These are phyloP conservation scores for Podospora pseudocomata DNA, from an alignment of 495 filamentous ascomycete species.

Conservation along the genomic window DNA sequence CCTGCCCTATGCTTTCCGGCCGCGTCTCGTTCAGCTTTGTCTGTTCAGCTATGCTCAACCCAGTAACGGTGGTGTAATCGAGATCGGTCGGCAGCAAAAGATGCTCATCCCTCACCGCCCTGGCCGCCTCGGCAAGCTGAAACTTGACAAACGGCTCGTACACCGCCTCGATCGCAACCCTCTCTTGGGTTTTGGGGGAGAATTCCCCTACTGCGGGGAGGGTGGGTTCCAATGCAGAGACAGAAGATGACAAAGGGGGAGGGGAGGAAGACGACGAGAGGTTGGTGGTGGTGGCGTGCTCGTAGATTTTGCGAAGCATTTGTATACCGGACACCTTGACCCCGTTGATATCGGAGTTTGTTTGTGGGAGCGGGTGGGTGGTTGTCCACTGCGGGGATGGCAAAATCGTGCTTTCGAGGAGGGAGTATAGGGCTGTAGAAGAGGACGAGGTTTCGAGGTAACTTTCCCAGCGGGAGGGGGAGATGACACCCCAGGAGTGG, in stretches of 20 bases:
- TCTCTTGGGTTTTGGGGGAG: slow-evolving; percentile 53
- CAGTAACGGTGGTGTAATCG: slow-evolving; percentile 67
- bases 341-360: slow-evolving; percentile 37
- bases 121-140: slow-evolving; percentile 60
- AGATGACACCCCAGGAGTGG: slow-evolving; percentile 70
- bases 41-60: slow-evolving; percentile 76
- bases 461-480: slow-evolving; percentile 69
- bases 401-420: slow-evolving; percentile 54
- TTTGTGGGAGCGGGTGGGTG: slow-evolving; percentile 43
- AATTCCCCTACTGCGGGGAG: slow-evolving; percentile 52
- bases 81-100: slow-evolving; percentile 69
- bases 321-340: slow-evolving; percentile 66
- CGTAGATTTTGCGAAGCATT: slow-evolving; percentile 48
- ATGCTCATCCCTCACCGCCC: slow-evolving; percentile 72
- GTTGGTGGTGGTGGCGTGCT: slow-evolving; percentile 33
- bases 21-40: slow-evolving; percentile 61
- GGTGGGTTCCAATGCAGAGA: slow-evolving; percentile 51
- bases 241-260: slow-evolving; percentile 20
- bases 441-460: slow-evolving; percentile 60
- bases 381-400: slow-evolving; percentile 24
- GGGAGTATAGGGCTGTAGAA: slow-evolving; percentile 59
- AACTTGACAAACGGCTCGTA: slow-evolving; percentile 81
- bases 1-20: slow-evolving; percentile 85
- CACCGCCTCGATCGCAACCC: slow-evolving; percentile 72
- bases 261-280: slow-evolving; percentile 36